Conservation (phyloP, 306 rosid genomes). For the Arachis stenosperma region DNA sequence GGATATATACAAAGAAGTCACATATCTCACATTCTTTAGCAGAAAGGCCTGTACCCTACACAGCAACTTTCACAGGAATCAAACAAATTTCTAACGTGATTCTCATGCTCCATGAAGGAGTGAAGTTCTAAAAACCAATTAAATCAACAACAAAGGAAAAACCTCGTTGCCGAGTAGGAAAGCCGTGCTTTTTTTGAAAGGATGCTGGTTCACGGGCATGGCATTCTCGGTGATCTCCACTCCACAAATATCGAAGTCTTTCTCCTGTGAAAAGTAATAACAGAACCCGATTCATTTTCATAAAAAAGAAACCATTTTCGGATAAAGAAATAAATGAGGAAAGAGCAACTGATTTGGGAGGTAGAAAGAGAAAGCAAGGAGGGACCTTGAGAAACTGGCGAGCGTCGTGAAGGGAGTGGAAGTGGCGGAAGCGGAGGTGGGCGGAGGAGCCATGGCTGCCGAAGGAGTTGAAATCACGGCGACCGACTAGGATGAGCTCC, state of each 20-base stretch:
- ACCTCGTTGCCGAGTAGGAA: conserved; percentile 94
- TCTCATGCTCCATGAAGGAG: neutral
- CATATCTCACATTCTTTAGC: conserved; percentile 84
- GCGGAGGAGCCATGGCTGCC: conserved; percentile 93
- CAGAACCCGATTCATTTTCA: neutral
- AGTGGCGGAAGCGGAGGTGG: conserved; percentile 86
- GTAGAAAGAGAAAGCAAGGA: neutral
- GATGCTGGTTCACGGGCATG: conserved; percentile 74
- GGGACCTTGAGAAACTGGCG: conserved; percentile 60
- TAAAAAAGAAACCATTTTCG: neutral
- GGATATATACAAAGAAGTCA: conserved; percentile 90
- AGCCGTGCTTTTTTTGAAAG: conserved; percentile 83
- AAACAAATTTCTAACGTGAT: conserved; percentile 3
- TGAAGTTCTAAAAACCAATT: neutral
- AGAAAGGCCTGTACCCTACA: conserved; percentile 88
- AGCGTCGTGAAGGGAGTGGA: conserved; percentile 81
- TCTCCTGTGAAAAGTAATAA: conserved; percentile 51
- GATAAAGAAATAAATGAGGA: neutral
- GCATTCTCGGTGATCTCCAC: conserved; percentile 88
- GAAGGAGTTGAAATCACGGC: conserved; percentile 85
- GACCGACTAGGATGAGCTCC: conserved; percentile 81
- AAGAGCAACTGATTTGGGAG: neutral
- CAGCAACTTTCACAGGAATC: conserved; percentile 1
- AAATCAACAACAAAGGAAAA: neutral
- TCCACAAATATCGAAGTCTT: conserved; percentile 84